Conservation (phyloP, 2,329 filamentous ascomycete species). For the Exophiala viscosa region DNA sequence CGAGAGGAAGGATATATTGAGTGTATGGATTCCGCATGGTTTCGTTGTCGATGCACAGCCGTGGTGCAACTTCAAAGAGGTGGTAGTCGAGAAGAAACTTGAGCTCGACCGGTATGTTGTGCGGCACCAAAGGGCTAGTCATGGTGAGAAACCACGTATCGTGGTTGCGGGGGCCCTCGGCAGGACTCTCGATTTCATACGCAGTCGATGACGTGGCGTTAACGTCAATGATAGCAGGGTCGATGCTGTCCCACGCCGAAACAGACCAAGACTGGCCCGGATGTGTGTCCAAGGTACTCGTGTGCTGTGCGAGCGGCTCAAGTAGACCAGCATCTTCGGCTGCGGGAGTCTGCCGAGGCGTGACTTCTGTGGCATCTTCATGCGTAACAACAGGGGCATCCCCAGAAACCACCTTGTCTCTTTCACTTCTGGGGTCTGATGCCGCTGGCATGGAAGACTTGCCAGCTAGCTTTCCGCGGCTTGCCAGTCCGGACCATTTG, state of each 20-base stretch:
- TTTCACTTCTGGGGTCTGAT: not conserved
- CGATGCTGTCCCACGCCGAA: no score
- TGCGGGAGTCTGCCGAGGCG: no score
- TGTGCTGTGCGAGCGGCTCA: no score
- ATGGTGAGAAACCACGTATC: not conserved
- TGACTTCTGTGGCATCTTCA: no score
- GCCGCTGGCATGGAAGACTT: slow-evolving; percentile 1
- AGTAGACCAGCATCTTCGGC: no score
- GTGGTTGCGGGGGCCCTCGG: not conserved
- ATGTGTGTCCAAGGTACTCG: no score
- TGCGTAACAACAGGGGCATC: no score
- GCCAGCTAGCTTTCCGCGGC: slow-evolving; percentile 9
- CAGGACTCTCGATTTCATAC: not conserved
- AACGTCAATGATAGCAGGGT: no score
- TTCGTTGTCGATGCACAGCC: slow-evolving; percentile 1
- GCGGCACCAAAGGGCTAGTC: not conserved
- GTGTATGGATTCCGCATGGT: slow-evolving; percentile 5
- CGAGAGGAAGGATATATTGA: slow-evolving; percentile 11
- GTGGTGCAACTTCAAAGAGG: slow-evolving; percentile 8
- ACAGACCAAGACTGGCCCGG: no score
- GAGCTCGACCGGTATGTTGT: slow-evolving; percentile 6
- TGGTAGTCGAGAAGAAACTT: slow-evolving; percentile 11
- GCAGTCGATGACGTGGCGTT: not conserved
- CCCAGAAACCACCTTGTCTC: not conserved
- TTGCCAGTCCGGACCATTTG: slow-evolving; percentile 7